These are phyloP conservation scores for Nicotiana attenuata DNA, from an alignment of 257 asterid species.

Conservation along the genomic window DNA sequence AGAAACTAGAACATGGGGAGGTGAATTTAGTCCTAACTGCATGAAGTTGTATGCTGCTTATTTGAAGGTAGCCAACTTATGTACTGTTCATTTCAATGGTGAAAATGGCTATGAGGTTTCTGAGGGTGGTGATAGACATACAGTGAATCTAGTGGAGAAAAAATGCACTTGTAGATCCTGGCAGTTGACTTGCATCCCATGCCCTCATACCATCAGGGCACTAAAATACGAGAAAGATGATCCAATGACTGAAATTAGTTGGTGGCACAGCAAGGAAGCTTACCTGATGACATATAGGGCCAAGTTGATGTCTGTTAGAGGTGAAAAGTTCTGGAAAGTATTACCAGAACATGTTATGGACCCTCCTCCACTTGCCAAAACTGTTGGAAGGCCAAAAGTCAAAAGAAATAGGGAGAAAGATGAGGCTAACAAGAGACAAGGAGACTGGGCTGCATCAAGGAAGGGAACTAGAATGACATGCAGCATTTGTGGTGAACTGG, in stretches of 20 bases:
- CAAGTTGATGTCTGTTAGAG: background rate
- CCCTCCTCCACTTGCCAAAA: background rate
- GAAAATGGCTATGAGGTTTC: background rate
- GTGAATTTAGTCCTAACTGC: too few species aligned
- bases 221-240: background rate
- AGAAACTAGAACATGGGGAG: background rate
- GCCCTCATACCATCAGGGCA: background rate
- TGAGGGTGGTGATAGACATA: background rate
- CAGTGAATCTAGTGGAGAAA: background rate
- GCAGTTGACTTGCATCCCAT: background rate
- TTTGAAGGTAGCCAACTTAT: too few species aligned
- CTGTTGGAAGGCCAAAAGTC: background rate
- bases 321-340: background rate
- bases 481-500: too few species aligned
- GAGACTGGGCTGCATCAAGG: too few species aligned
- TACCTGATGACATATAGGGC: background rate
- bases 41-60: background rate
- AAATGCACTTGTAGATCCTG: background rate
- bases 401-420: background rate
- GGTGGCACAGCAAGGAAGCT: background rate
- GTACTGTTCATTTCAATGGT: background rate
- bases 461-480: too few species aligned
- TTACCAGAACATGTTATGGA: background rate
- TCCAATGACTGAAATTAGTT: background rate
- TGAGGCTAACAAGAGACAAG: too few species aligned